Base-by-base conservation (phyloP, 2,329 filamentous ascomycete species). In the Hortaea sp. region DNA sequence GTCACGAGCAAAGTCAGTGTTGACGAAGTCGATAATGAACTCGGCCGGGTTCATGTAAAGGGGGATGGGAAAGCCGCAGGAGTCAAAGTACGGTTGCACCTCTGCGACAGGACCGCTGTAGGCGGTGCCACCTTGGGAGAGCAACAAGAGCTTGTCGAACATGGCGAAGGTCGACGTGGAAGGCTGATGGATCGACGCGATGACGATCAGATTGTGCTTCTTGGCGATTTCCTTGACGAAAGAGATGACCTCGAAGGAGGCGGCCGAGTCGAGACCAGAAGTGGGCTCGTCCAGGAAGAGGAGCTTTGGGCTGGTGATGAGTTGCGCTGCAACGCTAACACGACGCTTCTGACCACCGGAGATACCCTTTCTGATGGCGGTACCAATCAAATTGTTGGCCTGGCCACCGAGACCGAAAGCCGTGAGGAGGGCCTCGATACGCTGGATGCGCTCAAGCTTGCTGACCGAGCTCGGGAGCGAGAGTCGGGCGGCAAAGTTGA, bases 231-330 rank as follows among this genome's bases (percentile, higher is more conserved):
- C 69, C 58, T 76, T 79, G 42, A 90, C 75, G 61, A 85, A 88
- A 2, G 73, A 81, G 46, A 90, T 79, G 20, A 94, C 84, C 63
- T 94, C 85, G 53, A 72, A 81, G 48, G 82, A 85, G 0, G 83
- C 82, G 0, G 80, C 81, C 6, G 85, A 89, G 63, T 94, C 88
- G 7, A 94, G 70, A 6, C 88, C 88, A 53, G 83, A 88, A 0
- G 87, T 94, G 1, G 86, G 86, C 64, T 92, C 86, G 59, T 92
- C 85, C 30, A 94, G 68, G 59, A 94, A 92, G 27, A 94, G 64
- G 6, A 94, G 80, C 63, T 83, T 85, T 0, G 88, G 87, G 47
- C 76, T 81, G 1, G 86, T 90, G 57, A 94, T 85, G 32, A 94
- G 74, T 59, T 88, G 85, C 50, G 83, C 85, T 1, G 86, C 87